Evolutionary conservation across 306 rosid species (phyloP).

Genomic region (Malus sieversii): DNA sequence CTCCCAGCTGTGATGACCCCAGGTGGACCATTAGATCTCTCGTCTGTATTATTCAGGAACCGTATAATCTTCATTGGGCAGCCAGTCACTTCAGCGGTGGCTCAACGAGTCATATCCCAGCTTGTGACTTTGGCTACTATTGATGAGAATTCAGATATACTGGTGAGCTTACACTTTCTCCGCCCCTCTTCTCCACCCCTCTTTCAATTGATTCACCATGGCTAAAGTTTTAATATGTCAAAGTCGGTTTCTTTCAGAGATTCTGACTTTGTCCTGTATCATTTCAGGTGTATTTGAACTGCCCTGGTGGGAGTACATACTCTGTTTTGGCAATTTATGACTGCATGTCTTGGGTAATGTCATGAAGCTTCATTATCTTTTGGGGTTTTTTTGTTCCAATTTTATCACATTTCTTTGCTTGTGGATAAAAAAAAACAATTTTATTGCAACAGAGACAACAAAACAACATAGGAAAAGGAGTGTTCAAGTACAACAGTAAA

Average conservation of each 20-base stretch:
- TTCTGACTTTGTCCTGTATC: slow-evolving; percentile 13
- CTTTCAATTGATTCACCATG: not conserved
- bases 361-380: not conserved
- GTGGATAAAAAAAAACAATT: not conserved
- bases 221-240: not conserved
- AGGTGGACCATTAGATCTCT: slow-evolving; percentile 79
- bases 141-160: slow-evolving; percentile 72
- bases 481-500: not conserved
- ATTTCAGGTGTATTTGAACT: slow-evolving; percentile 75
- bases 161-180: slow-evolving; percentile 42
- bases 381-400: not conserved
- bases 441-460: not conserved
- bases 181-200: not conserved
- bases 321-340: slow-evolving; percentile 91
- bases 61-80: slow-evolving; percentile 93
- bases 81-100: slow-evolving; percentile 74
- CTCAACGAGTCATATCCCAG: slow-evolving; percentile 93
- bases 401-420: not conserved
- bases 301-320: slow-evolving; percentile 95
- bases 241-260: not conserved
- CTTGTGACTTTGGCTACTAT: slow-evolving; percentile 87
- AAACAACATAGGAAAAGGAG: not conserved
- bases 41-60: slow-evolving; percentile 78
- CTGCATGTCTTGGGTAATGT: slow-evolving; percentile 99
- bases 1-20: slow-evolving; percentile 96